Evolutionary conservation across 345 rosid species (phyloP).

Genomic region (Clausena lansium): DNA sequence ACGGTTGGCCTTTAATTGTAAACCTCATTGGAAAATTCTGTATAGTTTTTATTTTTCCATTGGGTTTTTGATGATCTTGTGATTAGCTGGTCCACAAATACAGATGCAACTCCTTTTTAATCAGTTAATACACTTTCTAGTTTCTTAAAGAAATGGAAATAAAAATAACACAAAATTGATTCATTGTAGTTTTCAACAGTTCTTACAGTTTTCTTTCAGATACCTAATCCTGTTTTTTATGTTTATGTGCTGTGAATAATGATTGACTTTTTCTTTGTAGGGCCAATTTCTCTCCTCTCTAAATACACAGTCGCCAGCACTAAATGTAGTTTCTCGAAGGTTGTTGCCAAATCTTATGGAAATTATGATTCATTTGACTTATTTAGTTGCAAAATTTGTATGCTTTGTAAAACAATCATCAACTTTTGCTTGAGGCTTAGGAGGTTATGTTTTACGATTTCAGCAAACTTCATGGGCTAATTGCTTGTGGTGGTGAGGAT

Average conservation of each 20-base stretch:
- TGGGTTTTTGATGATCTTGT: not conserved
- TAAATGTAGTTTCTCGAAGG: slow-evolving; percentile 94
- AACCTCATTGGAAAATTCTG: not conserved
- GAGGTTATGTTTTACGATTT: slow-evolving; percentile 17
- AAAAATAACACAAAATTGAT: not conserved
- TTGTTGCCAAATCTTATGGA: slow-evolving; percentile 25
- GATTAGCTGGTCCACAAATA: not conserved
- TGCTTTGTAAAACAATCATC: not conserved
- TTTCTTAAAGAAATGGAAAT: too few relatives aligned
- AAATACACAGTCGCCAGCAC: slow-evolving; percentile 76
- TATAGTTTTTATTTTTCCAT: not conserved
- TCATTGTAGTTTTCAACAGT: not conserved
- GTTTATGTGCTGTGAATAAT: not conserved
- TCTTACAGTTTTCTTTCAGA: not conserved
- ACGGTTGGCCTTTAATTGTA: not conserved
- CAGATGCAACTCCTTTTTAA: not conserved
- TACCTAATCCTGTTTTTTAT: slow-evolving; percentile 12
- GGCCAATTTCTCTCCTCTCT: slow-evolving; percentile 82
- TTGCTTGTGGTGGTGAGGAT: slow-evolving; percentile 99
- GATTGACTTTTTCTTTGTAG: slow-evolving; percentile 37
- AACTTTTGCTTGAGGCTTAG: slow-evolving; percentile 19
- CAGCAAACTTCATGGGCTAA: slow-evolving; percentile 85
- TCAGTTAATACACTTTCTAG: not conserved
- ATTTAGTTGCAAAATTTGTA: not conserved
- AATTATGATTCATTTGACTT: not conserved